A percentile compares a stretch with the other conserved stretches of the same genome.
phyloP scores from a whole-genome alignment of 2,329 filamentous ascomycete species.

The Fusarium foetens region DNA sequence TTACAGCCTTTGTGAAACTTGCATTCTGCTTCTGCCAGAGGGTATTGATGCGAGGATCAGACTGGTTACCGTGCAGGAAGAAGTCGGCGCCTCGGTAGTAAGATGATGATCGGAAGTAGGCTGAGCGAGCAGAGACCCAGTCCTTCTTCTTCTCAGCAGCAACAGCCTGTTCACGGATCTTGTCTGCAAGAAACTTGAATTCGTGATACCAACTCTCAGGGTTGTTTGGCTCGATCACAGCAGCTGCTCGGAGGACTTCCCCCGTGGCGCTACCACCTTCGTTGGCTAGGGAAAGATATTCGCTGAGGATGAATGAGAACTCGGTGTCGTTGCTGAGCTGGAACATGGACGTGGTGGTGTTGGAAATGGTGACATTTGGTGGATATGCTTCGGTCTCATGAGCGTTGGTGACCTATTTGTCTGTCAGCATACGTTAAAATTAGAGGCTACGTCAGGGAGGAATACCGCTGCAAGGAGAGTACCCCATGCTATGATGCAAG shows the following conservation, averaged over 20 bases:
- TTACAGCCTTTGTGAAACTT: slow-evolving; percentile 53
- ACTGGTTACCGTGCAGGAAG: slow-evolving; percentile 53
- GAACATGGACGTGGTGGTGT: slow-evolving; percentile 22
- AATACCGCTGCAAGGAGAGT: neutral
- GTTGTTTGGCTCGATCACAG: slow-evolving; percentile 9
- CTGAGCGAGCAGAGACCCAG: slow-evolving; percentile 35
- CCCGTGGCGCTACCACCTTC: slow-evolving; percentile 17
- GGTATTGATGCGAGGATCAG: slow-evolving; percentile 52
- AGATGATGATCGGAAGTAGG: slow-evolving; percentile 51
- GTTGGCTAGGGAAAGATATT: slow-evolving; percentile 28
- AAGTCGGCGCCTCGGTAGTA: slow-evolving; percentile 57
- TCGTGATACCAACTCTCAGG: slow-evolving; percentile 11
- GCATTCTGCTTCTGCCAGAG: slow-evolving; percentile 51
- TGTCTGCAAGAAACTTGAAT: slow-evolving; percentile 6
- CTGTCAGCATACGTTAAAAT: neutral
- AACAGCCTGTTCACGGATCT: neutral
- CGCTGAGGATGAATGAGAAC: slow-evolving; percentile 29
- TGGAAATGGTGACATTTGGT: slow-evolving; percentile 6
- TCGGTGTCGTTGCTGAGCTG: slow-evolving; percentile 23
- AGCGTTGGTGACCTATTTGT: neutral
- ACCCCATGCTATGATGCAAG: neutral
- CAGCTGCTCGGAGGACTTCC: slow-evolving; percentile 23
- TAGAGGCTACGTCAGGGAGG: fast-evolving
- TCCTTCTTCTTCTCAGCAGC: neutral
- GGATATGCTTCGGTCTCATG: neutral